Base-by-base conservation (phyloP, 1,284 basidiomycete species). In the Malassezia nana region DNA sequence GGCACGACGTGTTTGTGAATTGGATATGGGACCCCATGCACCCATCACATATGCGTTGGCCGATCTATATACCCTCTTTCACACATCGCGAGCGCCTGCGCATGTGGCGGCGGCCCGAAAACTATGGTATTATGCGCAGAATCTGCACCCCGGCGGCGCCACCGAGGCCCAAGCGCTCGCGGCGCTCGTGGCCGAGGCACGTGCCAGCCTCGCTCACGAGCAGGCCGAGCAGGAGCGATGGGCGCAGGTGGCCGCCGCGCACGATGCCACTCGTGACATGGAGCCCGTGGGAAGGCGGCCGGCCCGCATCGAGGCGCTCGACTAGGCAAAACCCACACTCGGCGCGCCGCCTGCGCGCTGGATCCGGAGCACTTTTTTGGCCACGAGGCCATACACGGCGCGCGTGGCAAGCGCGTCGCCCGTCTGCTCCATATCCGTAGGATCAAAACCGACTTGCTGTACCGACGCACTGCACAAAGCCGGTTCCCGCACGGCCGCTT, bases 331-430 rank as follows among this genome's bases (percentile, higher is more conserved):
- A 7, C 44, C 43, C 20, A 56, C 40, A 6, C 16, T 51, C 30
- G 44, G 43, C 28, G 49, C 57, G 30, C 52, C 52, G 18, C 48
- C 54, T 16, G 49, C 48, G 15, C 54, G 54, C 9, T 51, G 54
- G 12, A 62, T 57, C 7, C 57, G 46, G 33, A 72, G 58, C 18
- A 70, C 50, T 48, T 66, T 60, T 49, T 70, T 69, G 6, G 69
- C 67, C 9, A 70, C 64, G 53, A 72, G 62, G 15, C 59, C 64
- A 42, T 72, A 72, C 10, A 69, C 63, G 1, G 67, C 63, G 24
- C 68, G 65, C n/a, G 63, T 62, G 4, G 66, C 66, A 35, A 72
- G 52, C 24, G 57, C 28, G 10, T 55, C 55, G 24, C 62, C 60
- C 2, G 24, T 30, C 46, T 38, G 62, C 45, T 64, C 60, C 16